Evolutionary conservation across 2,329 filamentous ascomycete species (phyloP), one percentile per base, ranked within the genome.

Genomic region (Westerdykella aurantiaca): DNA sequence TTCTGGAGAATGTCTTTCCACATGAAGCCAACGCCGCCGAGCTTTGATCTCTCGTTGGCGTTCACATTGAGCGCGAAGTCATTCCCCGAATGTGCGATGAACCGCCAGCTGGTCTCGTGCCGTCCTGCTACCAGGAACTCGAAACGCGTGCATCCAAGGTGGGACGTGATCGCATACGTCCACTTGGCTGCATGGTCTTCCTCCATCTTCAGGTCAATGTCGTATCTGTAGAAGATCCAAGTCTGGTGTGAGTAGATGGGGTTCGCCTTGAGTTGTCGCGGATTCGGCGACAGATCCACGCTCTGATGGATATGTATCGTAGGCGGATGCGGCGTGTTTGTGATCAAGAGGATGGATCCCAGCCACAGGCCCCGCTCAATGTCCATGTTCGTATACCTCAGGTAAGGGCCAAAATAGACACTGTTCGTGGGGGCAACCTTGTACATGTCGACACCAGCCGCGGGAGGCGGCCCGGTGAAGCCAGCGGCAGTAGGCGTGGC

Each of bases 1-100:
- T 96, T 96, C 69, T 96, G 89, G 62, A 98, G 77, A 22, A 98
- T 90, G 58, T 98, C 93, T 61, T 96, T 97, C 93, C 93, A 98
- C 91, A 98, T 95, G 62, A 93, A 87, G 0, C 90, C 88, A 1
- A 94, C 79, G 1, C 93, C 93, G 23, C 93, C 93, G 1, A 97
- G 78, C 56, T 85, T 87, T 25, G 83, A 81, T 35, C 91, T 80
- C 56, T 98, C 93, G 48, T 85, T 88, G 43, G 89, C 84, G 49
- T 83, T 89, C 1, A 95, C 93, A 51, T 86, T 85, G 22, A 94
- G 77, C 0, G 88, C 86, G 66, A 97, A 98, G 64, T 98, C 93
- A 61, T 97, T 97, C 3, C 91, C 91, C 12, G 90, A 96, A 58
- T 95, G 93, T 10, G 90, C 88, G 56, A 97, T 86, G 64, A 97